A percentile compares a stretch with the other conserved stretches of the same genome.
These are phyloP conservation scores for Cystobasidium tubakii DNA, from an alignment of 768 basidiomycete species.

Conservation along the genomic window DNA sequence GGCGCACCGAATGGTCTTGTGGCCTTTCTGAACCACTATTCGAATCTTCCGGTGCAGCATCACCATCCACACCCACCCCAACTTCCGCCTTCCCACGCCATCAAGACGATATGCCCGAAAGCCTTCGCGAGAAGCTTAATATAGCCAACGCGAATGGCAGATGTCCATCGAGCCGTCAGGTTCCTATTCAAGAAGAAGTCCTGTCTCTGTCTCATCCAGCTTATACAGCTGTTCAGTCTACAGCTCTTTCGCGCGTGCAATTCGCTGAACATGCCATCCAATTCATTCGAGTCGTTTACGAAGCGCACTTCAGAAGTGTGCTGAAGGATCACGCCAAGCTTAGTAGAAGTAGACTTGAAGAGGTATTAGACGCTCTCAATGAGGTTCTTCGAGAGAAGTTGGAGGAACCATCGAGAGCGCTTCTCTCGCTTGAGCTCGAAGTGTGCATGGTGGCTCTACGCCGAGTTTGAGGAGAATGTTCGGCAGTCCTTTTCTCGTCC, in stretches of 20 bases:
- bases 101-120: background rate
- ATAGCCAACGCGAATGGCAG: background rate
- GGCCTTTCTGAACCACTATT: background rate
- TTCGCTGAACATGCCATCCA: constrained; percentile 38
- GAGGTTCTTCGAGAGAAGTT: constrained; percentile 31
- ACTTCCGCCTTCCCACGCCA: background rate
- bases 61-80: constrained; percentile 22
- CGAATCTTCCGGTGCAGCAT: background rate
- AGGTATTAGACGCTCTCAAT: constrained; percentile 26
- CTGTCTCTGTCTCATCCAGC: constrained; percentile 33
- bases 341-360: constrained; percentile 22
- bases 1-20: constrained; percentile 40
- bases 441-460: constrained; percentile 34
- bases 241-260: constrained; percentile 22
- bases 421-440: constrained; percentile 28
- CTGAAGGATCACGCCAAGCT: constrained; percentile 28
- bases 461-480: background rate
- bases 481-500: background rate
- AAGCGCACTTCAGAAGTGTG: constrained; percentile 30
- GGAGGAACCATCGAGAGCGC: constrained; percentile 22
- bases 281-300: constrained; percentile 34
- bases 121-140: background rate
- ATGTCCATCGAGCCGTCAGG: background rate
- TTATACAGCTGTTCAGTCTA: constrained; percentile 31
- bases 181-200: background rate